Evolutionary conservation across 1,139 yeast species (phyloP).

Genomic region (Keqinozyma sinolaborantium): DNA sequence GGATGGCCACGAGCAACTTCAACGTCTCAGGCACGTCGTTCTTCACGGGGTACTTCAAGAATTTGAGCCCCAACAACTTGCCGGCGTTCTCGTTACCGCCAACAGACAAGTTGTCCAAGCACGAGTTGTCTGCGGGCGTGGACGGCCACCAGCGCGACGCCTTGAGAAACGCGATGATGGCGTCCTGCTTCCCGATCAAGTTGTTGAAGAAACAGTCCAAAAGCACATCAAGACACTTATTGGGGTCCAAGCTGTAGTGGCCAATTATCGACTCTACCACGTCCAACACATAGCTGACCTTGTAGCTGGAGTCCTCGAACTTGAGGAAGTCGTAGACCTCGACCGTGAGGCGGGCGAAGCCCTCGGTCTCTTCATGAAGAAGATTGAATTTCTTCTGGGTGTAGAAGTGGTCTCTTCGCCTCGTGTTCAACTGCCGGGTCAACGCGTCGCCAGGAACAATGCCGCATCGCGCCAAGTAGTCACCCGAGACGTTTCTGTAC

Average conservation of each 20-base stretch:
- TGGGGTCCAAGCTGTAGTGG: slow-evolving; percentile 74
- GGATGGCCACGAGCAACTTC: slow-evolving; percentile 44
- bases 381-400: slow-evolving; percentile 73
- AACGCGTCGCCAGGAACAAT: slow-evolving; percentile 37
- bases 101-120: slow-evolving; percentile 24
- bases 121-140: slow-evolving; percentile 24
- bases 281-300: slow-evolving; percentile 45
- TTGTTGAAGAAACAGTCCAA: slow-evolving; percentile 48
- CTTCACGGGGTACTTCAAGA: slow-evolving; percentile 32
- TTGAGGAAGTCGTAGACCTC: slow-evolving; percentile 46
- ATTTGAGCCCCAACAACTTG: slow-evolving; percentile 54
- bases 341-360: slow-evolving; percentile 65
- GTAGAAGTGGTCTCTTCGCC: slow-evolving; percentile 53
- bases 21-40: slow-evolving; percentile 43
- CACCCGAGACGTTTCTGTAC: slow-evolving; percentile 32
- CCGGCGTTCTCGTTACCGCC: slow-evolving; percentile 66
- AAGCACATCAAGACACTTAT: slow-evolving; percentile 61
- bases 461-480: slow-evolving; percentile 33
- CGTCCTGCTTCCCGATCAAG: slow-evolving; percentile 41
- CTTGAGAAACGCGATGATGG: slow-evolving; percentile 48
- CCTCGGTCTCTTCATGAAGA: slow-evolving; percentile 77
- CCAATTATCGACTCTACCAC: slow-evolving; percentile 65
- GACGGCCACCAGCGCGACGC: slow-evolving; percentile 68
- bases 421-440: slow-evolving; percentile 38
- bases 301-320: slow-evolving; percentile 36